Evolutionary conservation across 805 yeast species (phyloP).

Genomic region (Candida khao-thaluensis): DNA sequence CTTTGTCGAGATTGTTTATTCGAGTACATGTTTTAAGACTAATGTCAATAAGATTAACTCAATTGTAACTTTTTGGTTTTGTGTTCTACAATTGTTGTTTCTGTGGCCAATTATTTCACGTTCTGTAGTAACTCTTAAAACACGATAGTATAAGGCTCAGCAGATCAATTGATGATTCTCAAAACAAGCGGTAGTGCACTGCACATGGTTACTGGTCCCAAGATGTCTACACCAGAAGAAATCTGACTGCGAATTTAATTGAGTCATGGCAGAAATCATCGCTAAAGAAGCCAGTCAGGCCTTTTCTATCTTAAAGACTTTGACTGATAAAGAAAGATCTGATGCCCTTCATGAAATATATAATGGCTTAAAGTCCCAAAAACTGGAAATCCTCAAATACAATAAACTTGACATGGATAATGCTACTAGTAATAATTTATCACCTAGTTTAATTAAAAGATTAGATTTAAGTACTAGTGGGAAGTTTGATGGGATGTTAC

Average conservation of each 20-base stretch:
- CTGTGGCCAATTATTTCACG: no score
- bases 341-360: constrained; percentile 70
- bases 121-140: no score
- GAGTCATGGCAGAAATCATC: constrained; percentile 12
- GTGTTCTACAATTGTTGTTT: no score
- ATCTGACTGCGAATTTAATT: not conserved
- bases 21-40: no score
- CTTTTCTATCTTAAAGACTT: constrained; percentile 76
- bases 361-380: constrained; percentile 59
- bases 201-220: no score
- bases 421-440: constrained; percentile 60
- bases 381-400: constrained; percentile 65
- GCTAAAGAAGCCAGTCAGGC: constrained; percentile 83
- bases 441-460: constrained; percentile 75
- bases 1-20: not conserved
- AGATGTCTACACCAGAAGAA: no score
- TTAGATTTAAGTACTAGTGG: constrained; percentile 79
- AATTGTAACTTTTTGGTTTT: no score
- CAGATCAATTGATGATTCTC: constrained; percentile 5
- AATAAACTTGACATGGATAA: constrained; percentile 72
- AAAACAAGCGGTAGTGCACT: not conserved
- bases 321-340: constrained; percentile 71
- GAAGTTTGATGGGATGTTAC: constrained; percentile 90
- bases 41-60: no score
- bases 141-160: no score